Percentiles rank a stretch among this genome's conserved stretches.
Conservation (phyloP, 257 asterid species). For the Thymus mandschuricus region DNA sequence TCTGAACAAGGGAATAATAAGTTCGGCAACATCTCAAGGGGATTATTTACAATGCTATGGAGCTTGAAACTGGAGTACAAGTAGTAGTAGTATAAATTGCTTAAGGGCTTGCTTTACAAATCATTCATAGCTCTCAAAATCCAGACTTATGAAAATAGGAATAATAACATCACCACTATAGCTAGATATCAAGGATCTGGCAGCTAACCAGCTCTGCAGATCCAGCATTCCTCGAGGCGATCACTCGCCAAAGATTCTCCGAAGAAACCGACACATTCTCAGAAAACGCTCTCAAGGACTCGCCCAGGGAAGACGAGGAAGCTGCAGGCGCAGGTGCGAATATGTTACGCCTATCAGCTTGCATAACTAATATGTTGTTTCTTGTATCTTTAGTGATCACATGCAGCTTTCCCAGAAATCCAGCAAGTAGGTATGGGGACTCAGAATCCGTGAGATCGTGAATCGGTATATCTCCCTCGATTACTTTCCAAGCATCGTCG, state of each 20-base stretch:
- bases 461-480: constrained; percentile 83
- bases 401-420: constrained; percentile 77
- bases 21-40: neutral
- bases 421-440: constrained; percentile 78
- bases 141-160: constrained; percentile 8
- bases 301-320: constrained; percentile 41
- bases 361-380: constrained; percentile 67
- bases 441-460: constrained; percentile 66
- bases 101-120: neutral
- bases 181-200: constrained; percentile 69
- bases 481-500: constrained; percentile 79
- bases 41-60: neutral
- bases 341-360: constrained; percentile 61
- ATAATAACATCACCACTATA: neutral
- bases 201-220: constrained; percentile 89
- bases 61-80: neutral
- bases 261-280: constrained; percentile 47
- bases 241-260: constrained; percentile 65
- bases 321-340: constrained; percentile 38
- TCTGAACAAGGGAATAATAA: constrained; percentile 13
- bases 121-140: neutral
- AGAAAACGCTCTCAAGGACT: constrained; percentile 44
- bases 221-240: constrained; percentile 63
- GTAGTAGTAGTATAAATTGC: neutral
- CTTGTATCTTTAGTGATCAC: constrained; percentile 76